Evolutionary conservation across 352 stramenopile species (phyloP), one percentile per base, ranked within the genome.

Genomic region (Phytopythium oedochilum): DNA sequence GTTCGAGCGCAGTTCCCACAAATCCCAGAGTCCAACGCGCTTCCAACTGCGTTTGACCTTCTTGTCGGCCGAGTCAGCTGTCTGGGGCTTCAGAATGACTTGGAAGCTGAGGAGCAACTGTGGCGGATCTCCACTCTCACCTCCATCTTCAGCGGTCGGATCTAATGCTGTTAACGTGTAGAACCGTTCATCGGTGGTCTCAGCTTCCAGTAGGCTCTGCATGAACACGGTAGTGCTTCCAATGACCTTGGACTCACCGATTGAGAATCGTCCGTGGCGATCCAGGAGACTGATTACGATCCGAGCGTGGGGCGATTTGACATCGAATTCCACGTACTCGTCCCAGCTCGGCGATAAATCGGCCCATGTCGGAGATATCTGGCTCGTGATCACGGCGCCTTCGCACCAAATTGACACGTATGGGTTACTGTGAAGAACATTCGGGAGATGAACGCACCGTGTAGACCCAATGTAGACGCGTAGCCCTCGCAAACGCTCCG

Each of bases 311-410:
- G 61, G 23, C 2, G 75, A 86, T 10, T 59, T 55, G 26, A 78
- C 55, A 17, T 74, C 63, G n/a, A 86, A 60, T 23, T 89, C 77
- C 2, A 89, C 49, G 23, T 70, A 68, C 65, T 89, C 77, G 50
- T 78, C 65, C 79, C 79, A 89, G n/a, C 56, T 62, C 15, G 79
- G 79, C 18, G 75, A 71, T 23, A 88, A 55, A 55, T 79, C 84
- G 35, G 64, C 83, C 77, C 79, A 89, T 1, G 58, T 77, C 10
- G 79, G 73, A 25, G 67, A 26, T 0, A 65, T 67, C 25, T 71
- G 59, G 12, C 57, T 83, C 20, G 49, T 18, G 4, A 49, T 63
- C 25, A 54, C 68, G 22, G 55, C 62, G 8, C 71, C 75, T 46
- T 87, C 75, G 35, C 71, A 71, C 26, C 72, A 66, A 34, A 89